A percentile compares a stretch with the other conserved stretches of the same genome.
Conservation (phyloP, 2,329 filamentous ascomycete genomes). For the Aspergillus aculeatinus region DNA sequence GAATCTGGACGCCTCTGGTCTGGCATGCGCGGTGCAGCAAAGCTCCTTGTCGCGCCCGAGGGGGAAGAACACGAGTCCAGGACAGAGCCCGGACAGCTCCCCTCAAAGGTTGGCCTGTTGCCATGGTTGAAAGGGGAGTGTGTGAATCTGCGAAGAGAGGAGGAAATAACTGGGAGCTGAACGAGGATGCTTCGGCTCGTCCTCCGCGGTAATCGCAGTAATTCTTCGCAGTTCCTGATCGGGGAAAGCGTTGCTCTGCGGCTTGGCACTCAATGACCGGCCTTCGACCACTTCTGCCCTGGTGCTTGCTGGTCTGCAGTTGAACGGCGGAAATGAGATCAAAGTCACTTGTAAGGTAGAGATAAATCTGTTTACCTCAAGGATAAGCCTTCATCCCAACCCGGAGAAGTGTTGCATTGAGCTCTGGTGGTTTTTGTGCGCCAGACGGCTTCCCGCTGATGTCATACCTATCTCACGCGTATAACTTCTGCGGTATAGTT, state of each 20-base stretch:
- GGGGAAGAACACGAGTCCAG: constrained; percentile 33
- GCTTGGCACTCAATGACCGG: constrained; percentile 11
- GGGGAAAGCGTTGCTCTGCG: constrained; percentile 18
- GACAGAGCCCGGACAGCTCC: constrained; percentile 36
- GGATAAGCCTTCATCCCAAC: no score
- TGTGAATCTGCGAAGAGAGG: constrained; percentile 12
- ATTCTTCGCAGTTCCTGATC: constrained; percentile 22
- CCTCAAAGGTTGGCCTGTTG: constrained; percentile 39
- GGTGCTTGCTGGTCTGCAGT: no score
- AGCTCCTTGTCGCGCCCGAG: constrained; percentile 21
- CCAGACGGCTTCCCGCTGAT: not conserved
- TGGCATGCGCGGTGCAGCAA: constrained; percentile 24
- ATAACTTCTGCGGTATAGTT: not conserved
- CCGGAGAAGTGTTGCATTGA: not conserved
- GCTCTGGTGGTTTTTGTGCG: not conserved
- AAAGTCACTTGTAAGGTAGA: no score
- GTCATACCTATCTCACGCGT: constrained; percentile 2
- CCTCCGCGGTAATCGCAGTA: constrained; percentile 19
- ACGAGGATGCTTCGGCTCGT: constrained; percentile 9
- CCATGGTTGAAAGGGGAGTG: constrained; percentile 16
- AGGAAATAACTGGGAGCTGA: constrained; percentile 5
- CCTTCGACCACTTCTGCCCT: not conserved
- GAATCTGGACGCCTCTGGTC: constrained; percentile 45
- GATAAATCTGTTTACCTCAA: no score
- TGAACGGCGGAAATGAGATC: no score